These are phyloP conservation scores for Suillus decipiens DNA, from an alignment of 768 basidiomycete species.

Conservation along the genomic window DNA sequence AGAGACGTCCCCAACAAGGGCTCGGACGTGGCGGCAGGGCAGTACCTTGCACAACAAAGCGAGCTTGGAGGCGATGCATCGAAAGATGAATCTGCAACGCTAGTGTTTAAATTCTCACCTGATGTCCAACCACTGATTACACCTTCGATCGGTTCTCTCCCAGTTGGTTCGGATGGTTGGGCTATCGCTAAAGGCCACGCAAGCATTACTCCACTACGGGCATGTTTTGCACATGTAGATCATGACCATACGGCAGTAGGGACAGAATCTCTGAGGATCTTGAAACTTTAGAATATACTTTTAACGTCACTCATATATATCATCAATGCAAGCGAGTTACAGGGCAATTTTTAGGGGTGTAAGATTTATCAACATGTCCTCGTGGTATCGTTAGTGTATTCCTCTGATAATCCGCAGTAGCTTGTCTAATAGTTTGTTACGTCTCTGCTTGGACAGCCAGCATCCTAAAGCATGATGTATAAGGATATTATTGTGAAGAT, in stretches of 20 bases:
- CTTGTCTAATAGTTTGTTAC: conserved; percentile 24
- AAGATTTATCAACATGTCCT: not conserved
- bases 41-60: conserved; percentile 18
- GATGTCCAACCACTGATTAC: conserved; percentile 69
- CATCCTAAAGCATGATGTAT: conserved; percentile 21
- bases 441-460: conserved; percentile 5
- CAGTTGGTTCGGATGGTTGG: conserved; percentile 82
- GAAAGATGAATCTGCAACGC: conserved; percentile 30
- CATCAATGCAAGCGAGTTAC: not conserved
- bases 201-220: conserved; percentile 77
- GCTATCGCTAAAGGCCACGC: conserved; percentile 69
- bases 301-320: not conserved
- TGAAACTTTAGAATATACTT: conserved; percentile 49
- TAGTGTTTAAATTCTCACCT: conserved; percentile 77
- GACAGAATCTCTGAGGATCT: conserved; percentile 48
- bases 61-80: conserved; percentile 10
- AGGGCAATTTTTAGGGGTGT: not conserved
- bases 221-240: conserved; percentile 64
- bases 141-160: conserved; percentile 58
- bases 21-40: conserved; percentile 41
- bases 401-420: not conserved
- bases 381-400: not conserved
- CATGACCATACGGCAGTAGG: conserved; percentile 1
- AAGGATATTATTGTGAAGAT: conserved; percentile 12
- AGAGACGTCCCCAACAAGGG: conserved; percentile 39